These are phyloP conservation scores for Talaromyces sp. DNA, from an alignment of 2,329 filamentous ascomycete species.

Conservation along the genomic window DNA sequence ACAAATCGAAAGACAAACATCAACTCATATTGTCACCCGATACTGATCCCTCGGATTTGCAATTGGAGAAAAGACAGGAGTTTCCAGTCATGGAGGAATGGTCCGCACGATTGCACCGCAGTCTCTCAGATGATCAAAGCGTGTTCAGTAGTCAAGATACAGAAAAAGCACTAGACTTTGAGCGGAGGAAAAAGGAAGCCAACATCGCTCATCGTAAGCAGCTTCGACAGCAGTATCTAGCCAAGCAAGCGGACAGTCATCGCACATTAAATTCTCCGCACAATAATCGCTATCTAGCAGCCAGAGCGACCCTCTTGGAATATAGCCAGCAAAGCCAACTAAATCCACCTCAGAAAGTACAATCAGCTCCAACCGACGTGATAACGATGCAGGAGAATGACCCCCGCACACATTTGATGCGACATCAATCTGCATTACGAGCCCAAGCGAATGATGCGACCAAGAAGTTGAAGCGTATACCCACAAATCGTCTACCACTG, in stretches of 20 bases:
- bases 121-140: background rate
- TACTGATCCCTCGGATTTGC: background rate
- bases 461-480: constrained; percentile 20
- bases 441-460: background rate
- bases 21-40: background rate
- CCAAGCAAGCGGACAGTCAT: constrained; percentile 13
- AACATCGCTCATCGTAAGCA: constrained; percentile 28
- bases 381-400: constrained; percentile 24
- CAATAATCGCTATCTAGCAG: constrained; percentile 32
- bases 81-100: constrained; percentile 26
- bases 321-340: constrained; percentile 4
- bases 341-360: background rate
- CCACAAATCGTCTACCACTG: constrained; percentile 28
- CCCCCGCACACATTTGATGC: constrained; percentile 33
- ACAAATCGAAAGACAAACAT: background rate
- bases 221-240: constrained; percentile 8
- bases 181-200: constrained; percentile 36
- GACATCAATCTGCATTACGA: constrained; percentile 18
- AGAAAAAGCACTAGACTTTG: constrained; percentile 36
- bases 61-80: constrained; percentile 19
- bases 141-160: constrained; percentile 11
- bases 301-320: constrained; percentile 26
- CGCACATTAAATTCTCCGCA: constrained; percentile 27
- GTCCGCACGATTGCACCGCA: constrained; percentile 25
- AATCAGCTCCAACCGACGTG: background rate